Conservation (phyloP, 176 grass and related monocot species). For the Phoenix dactylifera region DNA sequence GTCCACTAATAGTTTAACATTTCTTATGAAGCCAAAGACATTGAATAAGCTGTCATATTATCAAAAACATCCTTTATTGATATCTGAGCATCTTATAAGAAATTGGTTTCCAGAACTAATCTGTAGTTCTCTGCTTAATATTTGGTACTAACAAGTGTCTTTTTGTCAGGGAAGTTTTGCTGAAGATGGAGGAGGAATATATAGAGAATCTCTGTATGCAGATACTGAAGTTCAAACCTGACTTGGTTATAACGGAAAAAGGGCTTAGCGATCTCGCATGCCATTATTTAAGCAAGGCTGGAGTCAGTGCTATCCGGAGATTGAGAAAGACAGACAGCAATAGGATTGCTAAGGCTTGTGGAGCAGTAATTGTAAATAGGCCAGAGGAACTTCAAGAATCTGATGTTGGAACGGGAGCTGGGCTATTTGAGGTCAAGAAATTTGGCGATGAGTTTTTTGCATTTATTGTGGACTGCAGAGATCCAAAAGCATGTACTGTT, state of each 20-base stretch:
- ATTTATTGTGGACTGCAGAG: conserved; percentile 89
- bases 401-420: conserved; percentile 81
- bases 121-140: too few relatives aligned
- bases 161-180: conserved; percentile 69
- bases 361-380: conserved; percentile 86
- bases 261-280: conserved; percentile 89
- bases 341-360: conserved; percentile 89
- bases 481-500: conserved; percentile 98
- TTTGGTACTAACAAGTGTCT: too few relatives aligned
- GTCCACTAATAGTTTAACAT: too few relatives aligned
- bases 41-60: too few relatives aligned
- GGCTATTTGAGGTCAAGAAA: conserved; percentile 95
- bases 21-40: too few relatives aligned
- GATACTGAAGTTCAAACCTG: conserved; percentile 94
- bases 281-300: conserved; percentile 91
- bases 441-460: conserved; percentile 92
- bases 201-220: conserved; percentile 79
- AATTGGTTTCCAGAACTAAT: too few relatives aligned
- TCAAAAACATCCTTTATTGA: too few relatives aligned
- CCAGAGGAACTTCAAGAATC: conserved; percentile 99
- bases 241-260: conserved; percentile 90
- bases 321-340: conserved; percentile 96
- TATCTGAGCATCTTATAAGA: too few relatives aligned
- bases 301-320: conserved; percentile 84
- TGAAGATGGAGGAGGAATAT: conserved; percentile 98